Base-by-base conservation (phyloP, 768 basidiomycete genomes). In the Boletus tomentosulus region DNA sequence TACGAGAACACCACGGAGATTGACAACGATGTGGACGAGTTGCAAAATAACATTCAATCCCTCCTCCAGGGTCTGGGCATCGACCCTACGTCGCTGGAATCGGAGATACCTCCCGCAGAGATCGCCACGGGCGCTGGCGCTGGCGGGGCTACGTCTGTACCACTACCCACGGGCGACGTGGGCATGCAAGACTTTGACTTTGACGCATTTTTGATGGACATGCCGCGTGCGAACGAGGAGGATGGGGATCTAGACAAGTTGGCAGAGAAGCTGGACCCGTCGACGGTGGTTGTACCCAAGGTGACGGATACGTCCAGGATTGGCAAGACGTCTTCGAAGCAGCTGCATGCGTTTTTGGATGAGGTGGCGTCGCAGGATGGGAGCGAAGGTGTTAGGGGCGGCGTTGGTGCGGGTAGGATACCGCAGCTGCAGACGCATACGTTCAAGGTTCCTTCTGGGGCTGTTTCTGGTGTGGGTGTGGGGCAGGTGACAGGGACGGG, bases 41-140 rank as follows among this genome's bases (percentile, higher is more conserved):
- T 92, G 50, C 82, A 87, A 56, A 73, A 71, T 12, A 84, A 81
- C 55, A 83, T 95, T 41, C 80, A 89, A 54, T 79, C 80, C 6
- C 74, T 94, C 55, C 87, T 92, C 30, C 77, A 86, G 57, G 79
- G 79, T 46, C 77, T 92, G 44, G 87, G 87, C 7, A 67, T 88
- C 46, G 86, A 90, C 63, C 74, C 84, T 19, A 54, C 41, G 7
- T 13, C 62, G n/a, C 57, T 70, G 8, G 61, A 69, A 31, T 38
- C 60, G 9, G 10, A 41, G 3, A 0, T 37, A 6, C 48, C 48
- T 19, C 39, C 50, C 12, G 4, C 39, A 11, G 69, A 66, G 13
- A 46, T 42, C 1, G 37, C 27, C 15, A 11, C 46, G 2, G 65
- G 60, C 2, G 33, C 31, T 6, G 56, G 60, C 5, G 59, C 53